Conservation (phyloP, 23 red algal genomes). For the Chondrus crispus region DNA sequence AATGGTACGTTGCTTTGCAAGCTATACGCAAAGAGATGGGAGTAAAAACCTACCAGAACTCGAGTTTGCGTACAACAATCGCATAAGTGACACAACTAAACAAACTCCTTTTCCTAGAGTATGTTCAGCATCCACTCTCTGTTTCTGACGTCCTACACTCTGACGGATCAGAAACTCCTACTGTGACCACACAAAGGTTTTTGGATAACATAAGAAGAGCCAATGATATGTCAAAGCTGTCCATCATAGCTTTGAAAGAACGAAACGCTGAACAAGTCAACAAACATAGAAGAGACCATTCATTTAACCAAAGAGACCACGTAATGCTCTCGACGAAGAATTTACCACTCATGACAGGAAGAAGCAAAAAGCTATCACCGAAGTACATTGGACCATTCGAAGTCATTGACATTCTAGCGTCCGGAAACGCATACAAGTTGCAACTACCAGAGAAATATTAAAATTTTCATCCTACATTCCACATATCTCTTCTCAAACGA, state of each 20-base stretch:
- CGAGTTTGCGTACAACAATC: constrained; percentile 26
- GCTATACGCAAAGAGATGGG: constrained; percentile 20
- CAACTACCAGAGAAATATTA: background rate
- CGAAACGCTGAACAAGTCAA: background rate
- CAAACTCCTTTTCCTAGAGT: constrained; percentile 21
- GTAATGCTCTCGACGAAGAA: background rate
- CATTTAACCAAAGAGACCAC: background rate
- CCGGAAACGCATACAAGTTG: background rate
- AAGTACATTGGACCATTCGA: background rate
- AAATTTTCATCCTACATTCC: background rate
- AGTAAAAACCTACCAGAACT: background rate
- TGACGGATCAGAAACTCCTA: background rate
- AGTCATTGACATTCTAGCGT: background rate
- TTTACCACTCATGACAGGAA: background rate
- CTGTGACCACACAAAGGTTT: background rate
- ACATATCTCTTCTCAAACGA: background rate
- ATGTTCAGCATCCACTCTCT: background rate
- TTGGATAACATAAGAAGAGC: background rate
- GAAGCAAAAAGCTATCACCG: background rate
- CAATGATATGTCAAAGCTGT: background rate
- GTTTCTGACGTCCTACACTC: background rate
- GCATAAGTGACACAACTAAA: constrained; percentile 13
- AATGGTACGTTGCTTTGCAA: constrained; percentile 9
- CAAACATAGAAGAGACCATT: background rate
- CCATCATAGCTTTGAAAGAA: background rate